A percentile compares a stretch with the other conserved stretches of the same genome.
Conservation (phyloP, 108 stramenopile species). For the Poteriospumella lacustris region DNA sequence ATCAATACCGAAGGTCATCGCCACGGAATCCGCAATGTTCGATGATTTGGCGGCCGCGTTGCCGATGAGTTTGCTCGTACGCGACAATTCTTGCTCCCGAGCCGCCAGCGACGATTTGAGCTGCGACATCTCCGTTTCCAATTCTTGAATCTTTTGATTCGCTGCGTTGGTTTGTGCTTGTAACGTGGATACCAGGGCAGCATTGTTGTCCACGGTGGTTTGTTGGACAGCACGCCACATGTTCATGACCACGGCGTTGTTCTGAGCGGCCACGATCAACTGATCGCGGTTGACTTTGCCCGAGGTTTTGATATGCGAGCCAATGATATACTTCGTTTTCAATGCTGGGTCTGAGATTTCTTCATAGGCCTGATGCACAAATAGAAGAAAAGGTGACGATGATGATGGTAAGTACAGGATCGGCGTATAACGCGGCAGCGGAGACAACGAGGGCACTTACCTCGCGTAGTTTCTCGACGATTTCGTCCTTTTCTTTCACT, state of each 20-base stretch:
- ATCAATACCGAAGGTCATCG: background rate
- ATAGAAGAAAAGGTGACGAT: background rate
- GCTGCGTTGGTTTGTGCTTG: background rate
- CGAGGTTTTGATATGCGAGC: too few species aligned
- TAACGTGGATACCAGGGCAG: background rate
- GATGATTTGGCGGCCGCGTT: constrained; percentile 26
- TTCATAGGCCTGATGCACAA: background rate
- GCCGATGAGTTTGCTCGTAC: constrained; percentile 36
- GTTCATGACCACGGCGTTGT: too few species aligned
- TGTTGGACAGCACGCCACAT: too few species aligned
- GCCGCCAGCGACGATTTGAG: constrained; percentile 31
- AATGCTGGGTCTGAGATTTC: too few species aligned
- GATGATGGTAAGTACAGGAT: background rate
- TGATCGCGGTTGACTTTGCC: too few species aligned
- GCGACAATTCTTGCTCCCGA: constrained; percentile 33
- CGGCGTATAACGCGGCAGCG: too few species aligned
- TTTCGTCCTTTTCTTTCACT: constrained; percentile 19
- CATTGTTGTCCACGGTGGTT: too few species aligned
- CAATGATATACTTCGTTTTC: too few species aligned
- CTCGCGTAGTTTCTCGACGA: background rate
- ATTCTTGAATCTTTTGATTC: constrained; percentile 28
- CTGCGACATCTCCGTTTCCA: constrained; percentile 29
- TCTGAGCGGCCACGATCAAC: too few species aligned
- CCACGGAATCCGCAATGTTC: background rate
- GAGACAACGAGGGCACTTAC: background rate